phyloP scores from a whole-genome alignment of 345 rosid species.

The Punica granatum region DNA sequence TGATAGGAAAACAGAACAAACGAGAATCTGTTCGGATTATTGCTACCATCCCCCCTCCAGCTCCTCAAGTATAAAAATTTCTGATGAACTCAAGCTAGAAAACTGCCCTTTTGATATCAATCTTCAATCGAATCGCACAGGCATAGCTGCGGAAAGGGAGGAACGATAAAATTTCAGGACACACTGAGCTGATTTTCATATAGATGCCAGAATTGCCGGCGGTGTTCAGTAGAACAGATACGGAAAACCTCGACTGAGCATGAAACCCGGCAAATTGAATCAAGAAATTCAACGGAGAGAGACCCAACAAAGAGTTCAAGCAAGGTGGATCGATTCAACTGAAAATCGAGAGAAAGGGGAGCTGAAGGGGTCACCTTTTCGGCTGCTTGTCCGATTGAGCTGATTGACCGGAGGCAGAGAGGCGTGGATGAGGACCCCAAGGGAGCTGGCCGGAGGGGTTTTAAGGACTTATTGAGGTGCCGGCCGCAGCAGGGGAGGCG shows the following conservation, averaged over 20 bases:
- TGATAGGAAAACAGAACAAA: neutral
- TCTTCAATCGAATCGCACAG: neutral
- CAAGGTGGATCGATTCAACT: neutral
- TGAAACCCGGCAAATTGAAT: neutral
- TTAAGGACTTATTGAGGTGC: neutral
- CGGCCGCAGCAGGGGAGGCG: neutral
- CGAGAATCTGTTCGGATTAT: neutral
- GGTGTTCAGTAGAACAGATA: neutral
- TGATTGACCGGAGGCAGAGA: neutral
- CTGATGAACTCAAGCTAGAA: neutral
- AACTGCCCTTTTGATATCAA: neutral
- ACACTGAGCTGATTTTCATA: neutral
- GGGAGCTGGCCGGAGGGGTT: neutral
- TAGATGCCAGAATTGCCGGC: neutral
- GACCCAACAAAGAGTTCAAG: neutral
- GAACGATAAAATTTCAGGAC: neutral
- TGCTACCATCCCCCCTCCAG: neutral
- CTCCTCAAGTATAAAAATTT: neutral
- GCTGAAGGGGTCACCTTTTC: neutral
- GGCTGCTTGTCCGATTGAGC: neutral
- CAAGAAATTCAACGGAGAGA: neutral
- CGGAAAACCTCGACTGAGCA: neutral
- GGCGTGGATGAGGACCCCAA: neutral
- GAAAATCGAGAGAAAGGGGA: neutral
- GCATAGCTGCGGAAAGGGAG: neutral